Evolutionary conservation across 179 eudicot genomes (phyloP), one percentile per base, ranked within the genome.

Genomic region (Camellia oleifera): DNA sequence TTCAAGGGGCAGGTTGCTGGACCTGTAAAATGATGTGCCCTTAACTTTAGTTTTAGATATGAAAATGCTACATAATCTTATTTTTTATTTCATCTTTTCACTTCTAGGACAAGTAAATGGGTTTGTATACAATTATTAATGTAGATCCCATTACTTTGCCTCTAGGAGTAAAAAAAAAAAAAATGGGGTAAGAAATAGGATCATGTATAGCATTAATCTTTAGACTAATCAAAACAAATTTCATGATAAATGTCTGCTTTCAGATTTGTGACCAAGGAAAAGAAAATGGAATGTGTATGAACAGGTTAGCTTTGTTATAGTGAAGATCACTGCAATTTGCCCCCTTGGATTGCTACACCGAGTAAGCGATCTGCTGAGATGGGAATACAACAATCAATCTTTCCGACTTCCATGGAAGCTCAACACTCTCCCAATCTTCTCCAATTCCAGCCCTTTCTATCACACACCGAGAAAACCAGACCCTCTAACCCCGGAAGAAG

Each of bases 291-390:
- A 8, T 66, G 80, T 78, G 67, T 82, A 45, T 74, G 70, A 65
- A 83, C 86, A 94, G 98, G 94, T 92, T 6, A 94, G 98, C 82
- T 93, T 85, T 79, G 90, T 90, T 62, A 88, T 90, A 52, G 93
- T 91, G 85, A 97, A 97, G 88, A 88, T 94, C 63, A 90, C 97
- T 40, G 97, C 97, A 78, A 93, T 97, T 69, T 89, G 91, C 74
- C 97, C 97, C 0, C 75, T 88, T 5, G 58, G 57, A 20, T 74
- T 97, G 79, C 88, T 97, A 0, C 83, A 79, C 14, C 81, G 97
- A 80, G 80, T 89, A 61, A 97, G 99, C 67, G 92, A 97, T 87
- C 81, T 88, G 8, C 85, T 94, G 46, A 83, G 98, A 81, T 97
- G 99, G 99, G 89, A 92, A 66, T 79, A 87, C 76, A 92, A 82